Evolutionary conservation across 306 rosid genomes (phyloP), one percentile per base, ranked within the genome.

Genomic region (Pachyrhizus erosus): DNA sequence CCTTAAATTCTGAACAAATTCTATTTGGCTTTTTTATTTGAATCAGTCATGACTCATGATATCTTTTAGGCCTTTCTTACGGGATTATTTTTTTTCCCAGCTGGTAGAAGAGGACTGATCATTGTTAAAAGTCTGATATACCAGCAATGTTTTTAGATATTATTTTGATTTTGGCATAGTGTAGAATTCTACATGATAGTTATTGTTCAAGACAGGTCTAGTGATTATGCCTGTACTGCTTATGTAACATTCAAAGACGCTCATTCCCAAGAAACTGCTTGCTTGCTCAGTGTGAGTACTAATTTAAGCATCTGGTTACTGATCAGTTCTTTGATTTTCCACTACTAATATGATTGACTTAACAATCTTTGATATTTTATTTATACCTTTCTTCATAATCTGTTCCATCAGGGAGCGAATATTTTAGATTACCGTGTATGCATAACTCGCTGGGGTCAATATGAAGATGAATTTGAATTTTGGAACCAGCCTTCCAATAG

Each of bases 361-460:
- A 23, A 45, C 57, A 46, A 11, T 33, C 37, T 1, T 51, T 71
- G 52, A 39, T 51, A 18, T 7, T 69, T 61, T 70, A 5, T 21
- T 77, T 9, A 23, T 65, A 29, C 49, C 49, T 73, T 66, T 45
- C 45, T 62, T 70, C 31, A 14, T 33, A 54, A 64, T 70, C 64
- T 87, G 54, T 39, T 84, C 10, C 84, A 42, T 68, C 86, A 94
- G 98, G 98, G 97, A 65, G 98, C 98, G 60, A 87, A 97, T 64
- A 92, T 94, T 81, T 84, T 91, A 49, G 98, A 94, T 80, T 94
- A 94, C 80, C 92, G 91, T 18, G 97, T 94, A 20, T 94, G 93
- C 91, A 93, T 94, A 83, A 88, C 95, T 6, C 97, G 89, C 80
- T 94, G 98, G 98, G 98, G 98, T 42, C 91, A 89, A n/a, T 73